Evolutionary conservation across 495 filamentous ascomycete genomes (phyloP), one percentile per base, ranked within the genome.

Genomic region (Trypethelium eluteriae): DNA sequence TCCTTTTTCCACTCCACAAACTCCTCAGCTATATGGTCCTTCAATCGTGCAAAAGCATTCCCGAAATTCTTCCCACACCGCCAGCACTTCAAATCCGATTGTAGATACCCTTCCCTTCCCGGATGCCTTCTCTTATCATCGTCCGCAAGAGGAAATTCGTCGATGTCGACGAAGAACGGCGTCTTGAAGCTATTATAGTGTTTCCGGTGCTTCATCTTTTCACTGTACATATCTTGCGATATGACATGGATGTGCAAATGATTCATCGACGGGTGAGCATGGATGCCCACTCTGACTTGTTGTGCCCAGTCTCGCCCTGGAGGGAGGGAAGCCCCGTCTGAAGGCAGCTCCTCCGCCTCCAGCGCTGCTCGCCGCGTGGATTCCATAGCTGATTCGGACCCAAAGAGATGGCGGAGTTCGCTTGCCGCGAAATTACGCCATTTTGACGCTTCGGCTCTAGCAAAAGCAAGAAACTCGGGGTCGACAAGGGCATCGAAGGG

Each of bases 111-210:
- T 67, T 84, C 79, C 32, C n/a, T 4, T 7, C 53, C 53, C 53
- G 53, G 53, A 69, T 85, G 74, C 66, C 86, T 78, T 49, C 89
- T 79, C 63, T 69, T 69, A 74, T 92, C 89, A 57, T 86, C 80
- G 57, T 77, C 62, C 0, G 79, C 80, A 44, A 97, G 76, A 16
- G 94, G 94, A 64, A 96, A 93, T 63, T 90, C 89, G 25, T 85
- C 87, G n/a, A 98, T 69, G 34, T 81, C 79, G 2, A 97, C 82
- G 36, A 98, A 87, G 74, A 98, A 98, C n/a, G 82, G 81, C 41
- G 92, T 96, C 32, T 85, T 82, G 76, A 98, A 97, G 69, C 86
- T 91, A 73, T 92, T 93, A 77, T 97, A 98, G 79, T 98, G 94
- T 73, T 92, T 95, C 64, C 84, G 79, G 72, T 92, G 86, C 77